Evolutionary conservation across 169 alveolate species (phyloP).

Genomic region (Plasmodium berghei): DNA sequence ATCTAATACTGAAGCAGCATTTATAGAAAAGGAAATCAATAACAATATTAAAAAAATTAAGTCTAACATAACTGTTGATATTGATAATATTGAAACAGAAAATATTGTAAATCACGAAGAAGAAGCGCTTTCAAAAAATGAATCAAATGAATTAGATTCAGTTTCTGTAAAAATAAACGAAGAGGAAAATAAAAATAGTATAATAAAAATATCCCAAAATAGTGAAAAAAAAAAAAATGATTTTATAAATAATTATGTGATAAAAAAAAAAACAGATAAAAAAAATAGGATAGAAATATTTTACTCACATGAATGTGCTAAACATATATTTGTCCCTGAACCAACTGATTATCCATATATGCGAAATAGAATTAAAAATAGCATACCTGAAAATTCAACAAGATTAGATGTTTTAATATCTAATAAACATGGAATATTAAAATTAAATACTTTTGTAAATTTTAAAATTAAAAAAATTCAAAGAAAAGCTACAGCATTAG

Average conservation of each 20-base stretch:
- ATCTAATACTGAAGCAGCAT: background rate
- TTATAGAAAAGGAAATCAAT: background rate
- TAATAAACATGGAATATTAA: conserved; percentile 88
- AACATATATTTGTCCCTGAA: conserved; percentile 92
- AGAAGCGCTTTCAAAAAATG: background rate
- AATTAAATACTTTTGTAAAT: conserved; percentile 85
- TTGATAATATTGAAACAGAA: background rate
- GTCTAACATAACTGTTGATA: background rate
- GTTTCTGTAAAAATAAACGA: background rate
- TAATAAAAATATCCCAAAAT: background rate
- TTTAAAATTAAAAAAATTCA: conserved; percentile 86
- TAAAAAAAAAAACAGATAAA: conserved; percentile 33
- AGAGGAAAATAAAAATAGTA: background rate
- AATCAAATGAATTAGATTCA: background rate
- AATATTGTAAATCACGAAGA: background rate
- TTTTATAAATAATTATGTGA: background rate
- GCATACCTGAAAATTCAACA: conserved; percentile 93
- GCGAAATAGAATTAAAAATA: conserved; percentile 86
- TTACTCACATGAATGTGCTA: conserved; percentile 80
- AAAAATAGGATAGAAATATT: conserved; percentile 37
- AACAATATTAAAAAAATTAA: background rate
- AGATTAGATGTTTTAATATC: conserved; percentile 91
- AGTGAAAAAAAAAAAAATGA: background rate
- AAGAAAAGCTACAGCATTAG: conserved; percentile 91
- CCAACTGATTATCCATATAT: conserved; percentile 91